These are phyloP conservation scores for Colletotrichum sp. DNA, from an alignment of 2,329 filamentous ascomycete genomes.

Conservation along the genomic window DNA sequence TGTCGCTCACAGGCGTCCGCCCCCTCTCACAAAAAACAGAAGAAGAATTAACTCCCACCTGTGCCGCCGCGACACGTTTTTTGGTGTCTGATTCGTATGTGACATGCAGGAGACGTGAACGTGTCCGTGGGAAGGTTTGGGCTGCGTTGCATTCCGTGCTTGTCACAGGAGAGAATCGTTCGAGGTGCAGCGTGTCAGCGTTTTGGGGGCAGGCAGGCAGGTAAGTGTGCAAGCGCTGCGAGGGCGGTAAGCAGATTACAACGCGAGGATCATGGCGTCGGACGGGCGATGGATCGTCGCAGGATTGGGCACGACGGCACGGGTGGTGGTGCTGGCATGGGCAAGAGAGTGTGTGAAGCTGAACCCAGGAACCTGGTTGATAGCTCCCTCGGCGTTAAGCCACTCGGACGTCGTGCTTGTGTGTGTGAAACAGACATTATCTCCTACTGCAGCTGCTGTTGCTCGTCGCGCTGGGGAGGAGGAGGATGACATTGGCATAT, in stretches of 20 bases:
- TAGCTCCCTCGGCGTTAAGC: background rate
- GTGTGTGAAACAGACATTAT: background rate
- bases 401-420: background rate
- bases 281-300: background rate
- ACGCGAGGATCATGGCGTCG: background rate
- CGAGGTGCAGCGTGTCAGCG: background rate
- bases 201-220: background rate
- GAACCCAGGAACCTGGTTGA: slow-evolving; percentile 11
- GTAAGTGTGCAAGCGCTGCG: background rate
- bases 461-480: no score
- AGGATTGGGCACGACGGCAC: background rate
- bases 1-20: background rate
- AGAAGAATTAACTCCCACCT: background rate
- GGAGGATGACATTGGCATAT: background rate
- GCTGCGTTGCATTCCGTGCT: background rate
- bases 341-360: background rate
- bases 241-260: background rate
- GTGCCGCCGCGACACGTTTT: background rate
- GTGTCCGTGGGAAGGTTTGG: background rate
- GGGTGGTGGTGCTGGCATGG: background rate
- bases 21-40: background rate
- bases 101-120: background rate
- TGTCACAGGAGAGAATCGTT: background rate
- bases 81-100: background rate
- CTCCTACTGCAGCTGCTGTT: background rate